Percentiles rank a stretch among this genome's conserved stretches.
phyloP scores from a whole-genome alignment of 495 filamentous ascomycete genomes.

The Penicillium bialowiezense region DNA sequence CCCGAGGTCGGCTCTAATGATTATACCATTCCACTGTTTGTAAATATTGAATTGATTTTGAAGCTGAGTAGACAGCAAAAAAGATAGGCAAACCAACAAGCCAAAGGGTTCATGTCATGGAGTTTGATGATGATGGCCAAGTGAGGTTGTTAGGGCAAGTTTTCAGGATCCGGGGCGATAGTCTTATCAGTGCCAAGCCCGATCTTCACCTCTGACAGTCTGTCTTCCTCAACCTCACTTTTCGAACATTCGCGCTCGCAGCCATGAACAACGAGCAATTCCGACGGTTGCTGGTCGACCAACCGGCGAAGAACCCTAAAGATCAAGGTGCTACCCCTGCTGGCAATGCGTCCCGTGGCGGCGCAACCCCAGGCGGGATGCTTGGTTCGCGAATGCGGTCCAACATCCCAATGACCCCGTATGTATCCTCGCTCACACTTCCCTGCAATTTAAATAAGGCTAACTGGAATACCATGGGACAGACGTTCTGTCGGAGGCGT shows the following conservation, averaged over 20 bases:
- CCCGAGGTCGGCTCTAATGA: no score
- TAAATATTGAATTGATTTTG: no score
- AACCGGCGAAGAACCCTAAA: slow-evolving; percentile 22
- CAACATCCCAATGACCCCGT: slow-evolving; percentile 87
- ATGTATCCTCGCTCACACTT: slow-evolving; percentile 22
- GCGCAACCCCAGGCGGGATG: slow-evolving; percentile 25
- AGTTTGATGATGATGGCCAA: no score
- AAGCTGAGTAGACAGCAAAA: no score
- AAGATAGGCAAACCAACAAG: no score
- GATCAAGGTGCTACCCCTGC: slow-evolving; percentile 9
- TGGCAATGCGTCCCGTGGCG: slow-evolving; percentile 18
- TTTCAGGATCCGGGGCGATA: background rate
- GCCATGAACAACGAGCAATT: slow-evolving; percentile 97
- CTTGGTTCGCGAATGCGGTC: slow-evolving; percentile 61
- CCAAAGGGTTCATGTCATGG: no score
- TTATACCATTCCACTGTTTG: no score
- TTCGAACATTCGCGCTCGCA: background rate
- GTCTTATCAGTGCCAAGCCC: slow-evolving; percentile 7
- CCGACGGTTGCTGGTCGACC: slow-evolving; percentile 73
- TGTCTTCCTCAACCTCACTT: slow-evolving; percentile 4
- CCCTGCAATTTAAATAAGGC: background rate
- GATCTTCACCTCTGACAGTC: background rate
- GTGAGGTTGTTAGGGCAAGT: background rate
- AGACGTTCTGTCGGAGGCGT: slow-evolving; percentile 67
- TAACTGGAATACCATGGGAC: slow-evolving; percentile 14